Evolutionary conservation across 139 green algal species (phyloP).

Genomic region (Micractinium sp.): DNA sequence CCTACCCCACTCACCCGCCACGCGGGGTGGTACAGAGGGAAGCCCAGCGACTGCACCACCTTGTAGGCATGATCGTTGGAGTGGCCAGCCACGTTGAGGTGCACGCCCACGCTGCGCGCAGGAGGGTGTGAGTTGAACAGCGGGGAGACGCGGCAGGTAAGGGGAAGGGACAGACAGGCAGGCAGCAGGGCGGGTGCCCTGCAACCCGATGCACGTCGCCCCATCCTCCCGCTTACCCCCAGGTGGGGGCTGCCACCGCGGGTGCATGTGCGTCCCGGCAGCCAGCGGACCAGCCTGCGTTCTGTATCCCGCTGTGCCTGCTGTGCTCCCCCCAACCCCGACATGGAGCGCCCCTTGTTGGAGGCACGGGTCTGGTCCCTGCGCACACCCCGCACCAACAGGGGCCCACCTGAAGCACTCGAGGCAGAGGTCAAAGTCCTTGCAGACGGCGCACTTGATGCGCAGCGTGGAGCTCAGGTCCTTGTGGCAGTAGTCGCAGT

Average conservation of each 20-base stretch:
- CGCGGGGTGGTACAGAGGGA: constrained; percentile 88
- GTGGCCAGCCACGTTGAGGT: constrained; percentile 63
- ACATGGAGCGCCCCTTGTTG: background rate
- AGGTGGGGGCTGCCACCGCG: too few relatives aligned
- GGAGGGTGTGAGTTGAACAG: background rate
- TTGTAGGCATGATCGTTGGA: constrained; percentile 80
- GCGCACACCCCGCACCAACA: background rate
- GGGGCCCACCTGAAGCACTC: constrained; percentile 88
- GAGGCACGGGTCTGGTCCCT: too few relatives aligned
- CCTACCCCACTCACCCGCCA: constrained; percentile 79
- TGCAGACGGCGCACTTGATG: constrained; percentile 93
- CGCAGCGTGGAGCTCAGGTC: constrained; percentile 87
- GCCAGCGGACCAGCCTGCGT: too few relatives aligned
- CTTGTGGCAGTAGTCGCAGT: constrained; percentile 96
- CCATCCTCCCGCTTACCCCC: too few relatives aligned
- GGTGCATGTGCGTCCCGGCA: too few relatives aligned
- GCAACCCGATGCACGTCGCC: background rate
- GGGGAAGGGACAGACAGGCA: background rate
- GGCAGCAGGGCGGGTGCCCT: background rate
- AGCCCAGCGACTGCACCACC: constrained; percentile 93
- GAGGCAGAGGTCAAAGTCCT: constrained; percentile 95
- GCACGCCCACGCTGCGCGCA: constrained; percentile 13
- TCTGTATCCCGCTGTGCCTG: background rate
- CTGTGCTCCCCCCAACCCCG: background rate
- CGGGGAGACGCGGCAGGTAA: background rate